Conservation (phyloP, 306 rosid genomes). For the barrel medic (Medicago truncatula) region MtrunA17r5.0-ANR NC_053046.1:29458501-29459000, state of each 20-base stretch:
- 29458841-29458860: constrained; percentile 98
- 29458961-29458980: constrained; percentile 73
- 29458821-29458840: constrained; percentile 39
- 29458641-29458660: constrained; percentile 95
- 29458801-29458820: constrained; percentile 13
- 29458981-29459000: constrained; percentile 68
- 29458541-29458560: constrained; percentile 88
- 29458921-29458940: constrained; percentile 75
- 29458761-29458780: constrained; percentile 7
- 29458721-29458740: constrained; percentile 38
- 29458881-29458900: constrained; percentile 44
- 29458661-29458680: constrained; percentile 84
- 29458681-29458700: constrained; percentile 88
- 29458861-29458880: constrained; percentile 85
- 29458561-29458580: constrained; percentile 94
- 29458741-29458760: constrained; percentile 26
- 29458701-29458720: constrained; percentile 89
- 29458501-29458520: constrained; percentile 9
- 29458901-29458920: constrained; percentile 53
- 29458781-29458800: not conserved
- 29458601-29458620: constrained; percentile 89
- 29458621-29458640: constrained; percentile 92
- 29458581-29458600: constrained; percentile 98
- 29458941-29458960: constrained; percentile 74
- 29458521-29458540: too few species aligned